These are phyloP conservation scores for Penicillium waksmanii DNA, from an alignment of 495 filamentous ascomycete genomes.

Conservation along the genomic window DNA sequence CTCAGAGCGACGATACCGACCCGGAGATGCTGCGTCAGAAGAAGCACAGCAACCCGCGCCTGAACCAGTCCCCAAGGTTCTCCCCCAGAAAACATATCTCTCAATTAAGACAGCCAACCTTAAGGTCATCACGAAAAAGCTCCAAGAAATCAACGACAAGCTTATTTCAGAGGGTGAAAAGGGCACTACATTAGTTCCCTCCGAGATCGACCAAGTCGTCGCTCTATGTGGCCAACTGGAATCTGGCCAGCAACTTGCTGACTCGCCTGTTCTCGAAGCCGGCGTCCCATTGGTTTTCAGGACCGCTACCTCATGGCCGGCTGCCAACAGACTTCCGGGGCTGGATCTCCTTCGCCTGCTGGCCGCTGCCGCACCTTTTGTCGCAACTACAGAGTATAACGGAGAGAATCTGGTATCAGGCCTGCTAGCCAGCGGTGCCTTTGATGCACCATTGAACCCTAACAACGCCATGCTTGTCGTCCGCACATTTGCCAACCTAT, in stretches of 20 bases:
- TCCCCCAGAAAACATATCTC: conserved; percentile 88
- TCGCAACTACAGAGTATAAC: conserved; percentile 61
- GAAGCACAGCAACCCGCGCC: conserved; percentile 35
- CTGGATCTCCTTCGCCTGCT: conserved; percentile 85
- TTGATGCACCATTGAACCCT: conserved; percentile 55
- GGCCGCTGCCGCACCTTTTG: conserved; percentile 63
- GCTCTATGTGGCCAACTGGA: conserved; percentile 62
- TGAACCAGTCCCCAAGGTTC: conserved; percentile 58
- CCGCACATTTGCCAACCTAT: conserved; percentile 85
- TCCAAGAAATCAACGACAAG: conserved; percentile 69
- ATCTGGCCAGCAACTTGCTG: conserved; percentile 38
- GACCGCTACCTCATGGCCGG: conserved; percentile 76
- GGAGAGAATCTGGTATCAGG: conserved; percentile 53
- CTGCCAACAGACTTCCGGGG: conserved; percentile 74
- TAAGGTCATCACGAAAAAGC: conserved; percentile 71
- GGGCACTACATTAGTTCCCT: conserved; percentile 71
- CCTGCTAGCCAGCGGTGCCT: conserved; percentile 55
- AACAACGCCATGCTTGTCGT: conserved; percentile 88
- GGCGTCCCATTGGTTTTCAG: conserved; percentile 65
- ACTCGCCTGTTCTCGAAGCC: conserved; percentile 40
- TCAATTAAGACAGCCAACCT: conserved; percentile 64
- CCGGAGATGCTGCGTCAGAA: conserved; percentile 58
- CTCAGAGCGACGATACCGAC: conserved; percentile 74
- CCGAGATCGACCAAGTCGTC: conserved; percentile 63
- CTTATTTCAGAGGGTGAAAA: conserved; percentile 71